These are phyloP conservation scores for Boletus sp. DNA, from an alignment of 768 basidiomycete genomes.

Conservation along the genomic window DNA sequence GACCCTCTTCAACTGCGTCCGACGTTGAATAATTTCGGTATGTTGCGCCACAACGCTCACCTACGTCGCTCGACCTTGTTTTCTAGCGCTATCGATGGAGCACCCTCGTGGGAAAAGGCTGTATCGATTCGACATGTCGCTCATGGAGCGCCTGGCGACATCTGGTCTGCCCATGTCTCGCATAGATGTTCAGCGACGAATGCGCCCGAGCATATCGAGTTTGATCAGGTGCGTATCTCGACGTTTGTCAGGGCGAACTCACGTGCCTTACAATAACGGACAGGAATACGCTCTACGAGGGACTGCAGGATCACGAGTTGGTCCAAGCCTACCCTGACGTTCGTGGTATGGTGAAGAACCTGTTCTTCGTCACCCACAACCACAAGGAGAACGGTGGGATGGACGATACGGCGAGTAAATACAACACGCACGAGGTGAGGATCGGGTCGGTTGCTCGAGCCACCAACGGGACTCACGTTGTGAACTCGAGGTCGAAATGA, in stretches of 20 bases:
- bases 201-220: constrained; percentile 67
- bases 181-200: constrained; percentile 69
- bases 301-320: constrained; percentile 52
- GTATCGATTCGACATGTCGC: constrained; percentile 66
- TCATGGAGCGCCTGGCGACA: constrained; percentile 69
- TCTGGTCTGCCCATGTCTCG: constrained; percentile 62
- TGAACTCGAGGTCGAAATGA: constrained; percentile 39
- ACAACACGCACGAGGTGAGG: constrained; percentile 72
- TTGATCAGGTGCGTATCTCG: constrained; percentile 30
- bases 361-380: constrained; percentile 65
- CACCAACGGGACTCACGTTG: background rate
- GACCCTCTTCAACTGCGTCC: constrained; percentile 77
- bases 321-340: constrained; percentile 53
- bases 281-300: constrained; percentile 60
- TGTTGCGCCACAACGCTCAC: constrained; percentile 10
- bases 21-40: constrained; percentile 60
- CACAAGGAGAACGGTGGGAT: constrained; percentile 56
- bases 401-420: constrained; percentile 65
- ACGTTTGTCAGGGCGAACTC: background rate
- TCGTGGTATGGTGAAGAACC: constrained; percentile 57
- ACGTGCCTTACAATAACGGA: background rate
- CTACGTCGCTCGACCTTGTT: background rate
- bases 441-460: constrained; percentile 1
- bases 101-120: constrained; percentile 50
- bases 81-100: constrained; percentile 64